Evolutionary conservation across 768 basidiomycete genomes (phyloP), one percentile per base, ranked within the genome.

Genomic region (Lactifluus piperatus): DNA sequence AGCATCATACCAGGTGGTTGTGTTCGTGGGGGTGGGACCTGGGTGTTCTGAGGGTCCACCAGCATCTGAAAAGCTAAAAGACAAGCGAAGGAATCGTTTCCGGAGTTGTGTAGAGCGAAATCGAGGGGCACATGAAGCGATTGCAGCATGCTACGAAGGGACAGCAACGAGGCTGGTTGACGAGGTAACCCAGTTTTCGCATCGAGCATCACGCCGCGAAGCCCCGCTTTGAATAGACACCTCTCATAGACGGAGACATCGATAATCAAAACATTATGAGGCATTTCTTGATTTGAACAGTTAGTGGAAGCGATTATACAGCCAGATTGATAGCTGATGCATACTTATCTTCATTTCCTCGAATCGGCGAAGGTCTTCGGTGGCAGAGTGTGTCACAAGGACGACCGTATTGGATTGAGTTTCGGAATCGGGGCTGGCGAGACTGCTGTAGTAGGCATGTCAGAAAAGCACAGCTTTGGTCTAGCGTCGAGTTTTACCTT

Each of bases 321-420:
- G 47, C 60, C 36, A 46, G 48, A 46, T 52, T 51, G 47, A 52
- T 20, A 26, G 43, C 10, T 47, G 53, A 39, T 43, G 70, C 86
- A 67, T 67, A 91, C 89, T 86, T 67, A 91, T 87, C 71, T 82
- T 84, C 80, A 91, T 84, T 48, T 90, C 87, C 53, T 88, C 85
- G 37, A 91, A 74, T 18, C 82, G 77, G 41, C 79, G 74, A 14
- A 91, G 70, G 63, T 84, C 79, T 3, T 76, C 77, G 37, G 74
- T 71, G 41, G 81, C 77, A 20, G 77, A 77, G 65, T 90, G 87
- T 2, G 77, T 84, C 13, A 92, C 80, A 5, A 92, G 74, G 16
- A 91, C 85, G 36, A 92, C 80, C 20, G 74, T 74, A 66, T 91
- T 91, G 24, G 85, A 68, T 0, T 75, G 71, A 14, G 81, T 85